Percentiles rank a stretch among this genome's conserved stretches.
These are phyloP conservation scores for Nitzschia palea DNA, from an alignment of 108 stramenopile genomes.

Conservation along the genomic window DNA sequence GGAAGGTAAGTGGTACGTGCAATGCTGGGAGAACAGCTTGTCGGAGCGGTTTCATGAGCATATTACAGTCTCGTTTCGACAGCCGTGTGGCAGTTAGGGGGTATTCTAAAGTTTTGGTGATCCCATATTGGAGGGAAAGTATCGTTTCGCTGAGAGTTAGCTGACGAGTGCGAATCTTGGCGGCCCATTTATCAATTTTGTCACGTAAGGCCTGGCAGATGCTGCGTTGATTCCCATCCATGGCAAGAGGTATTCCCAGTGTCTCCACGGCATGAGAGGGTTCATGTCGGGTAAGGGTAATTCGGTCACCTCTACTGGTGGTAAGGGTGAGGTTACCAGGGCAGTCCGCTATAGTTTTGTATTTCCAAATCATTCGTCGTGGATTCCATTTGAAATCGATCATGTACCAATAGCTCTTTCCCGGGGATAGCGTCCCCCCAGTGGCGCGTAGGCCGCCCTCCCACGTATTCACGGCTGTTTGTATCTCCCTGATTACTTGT, in stretches of 20 bases:
- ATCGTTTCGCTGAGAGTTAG: not conserved
- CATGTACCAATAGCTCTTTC: not conserved
- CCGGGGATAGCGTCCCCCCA: not conserved
- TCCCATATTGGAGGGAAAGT: not conserved
- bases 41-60: not conserved
- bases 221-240: not conserved
- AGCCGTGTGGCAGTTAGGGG: not conserved
- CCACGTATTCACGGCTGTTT: not conserved
- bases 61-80: not conserved
- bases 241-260: not conserved
- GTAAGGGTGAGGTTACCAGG: not conserved
- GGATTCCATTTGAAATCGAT: not conserved
- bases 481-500: not conserved
- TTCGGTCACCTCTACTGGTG: too few relatives aligned
- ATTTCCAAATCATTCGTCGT: not conserved
- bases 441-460: not conserved
- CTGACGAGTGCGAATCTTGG: not conserved
- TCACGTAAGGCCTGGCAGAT: not conserved
- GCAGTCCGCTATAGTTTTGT: not conserved
- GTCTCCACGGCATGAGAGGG: not conserved
- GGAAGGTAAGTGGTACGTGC: not conserved
- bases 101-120: not conserved
- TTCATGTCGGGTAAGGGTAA: too few relatives aligned
- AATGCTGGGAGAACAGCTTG: not conserved
- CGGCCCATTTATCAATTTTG: not conserved